Evolutionary conservation across 805 yeast genomes (phyloP).

Genomic region (Tetrapisispora phaffii): DNA sequence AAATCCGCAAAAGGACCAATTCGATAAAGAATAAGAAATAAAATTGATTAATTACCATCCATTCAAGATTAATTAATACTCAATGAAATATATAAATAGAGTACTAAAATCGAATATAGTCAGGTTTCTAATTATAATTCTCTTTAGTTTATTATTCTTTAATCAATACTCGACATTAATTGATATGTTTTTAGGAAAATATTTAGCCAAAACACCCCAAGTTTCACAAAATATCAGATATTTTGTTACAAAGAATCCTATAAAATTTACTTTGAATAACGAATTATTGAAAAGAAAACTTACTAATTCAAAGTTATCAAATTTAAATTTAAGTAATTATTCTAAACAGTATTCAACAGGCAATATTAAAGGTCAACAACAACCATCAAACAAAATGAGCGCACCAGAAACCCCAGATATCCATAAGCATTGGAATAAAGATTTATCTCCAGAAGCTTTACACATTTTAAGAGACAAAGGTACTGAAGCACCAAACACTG

Average conservation of each 20-base stretch:
- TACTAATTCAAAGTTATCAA: background rate
- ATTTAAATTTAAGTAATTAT: background rate
- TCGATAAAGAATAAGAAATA: no score
- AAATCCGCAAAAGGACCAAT: no score
- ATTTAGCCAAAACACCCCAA: background rate
- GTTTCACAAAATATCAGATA: background rate
- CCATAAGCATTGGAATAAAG: constrained; percentile 64
- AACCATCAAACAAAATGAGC: background rate
- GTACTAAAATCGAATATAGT: no score
- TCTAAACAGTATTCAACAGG: background rate
- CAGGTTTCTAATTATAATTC: background rate
- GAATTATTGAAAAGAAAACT: background rate
- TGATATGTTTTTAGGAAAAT: background rate
- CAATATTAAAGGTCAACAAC: background rate
- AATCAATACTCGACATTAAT: background rate
- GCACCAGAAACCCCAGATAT: constrained; percentile 24
- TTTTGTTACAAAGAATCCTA: background rate
- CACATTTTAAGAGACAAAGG: constrained; percentile 60
- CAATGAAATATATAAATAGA: constrained; percentile 1
- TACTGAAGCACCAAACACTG: constrained; percentile 38
- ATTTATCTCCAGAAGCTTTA: constrained; percentile 66
- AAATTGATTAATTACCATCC: no score
- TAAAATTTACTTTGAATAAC: background rate
- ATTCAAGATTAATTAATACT: no score
- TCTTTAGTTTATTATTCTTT: background rate